A percentile compares a stretch with the other conserved stretches of the same genome.
phyloP scores from a whole-genome alignment of 345 rosid species.

The Noccaea caerulescens region DNA sequence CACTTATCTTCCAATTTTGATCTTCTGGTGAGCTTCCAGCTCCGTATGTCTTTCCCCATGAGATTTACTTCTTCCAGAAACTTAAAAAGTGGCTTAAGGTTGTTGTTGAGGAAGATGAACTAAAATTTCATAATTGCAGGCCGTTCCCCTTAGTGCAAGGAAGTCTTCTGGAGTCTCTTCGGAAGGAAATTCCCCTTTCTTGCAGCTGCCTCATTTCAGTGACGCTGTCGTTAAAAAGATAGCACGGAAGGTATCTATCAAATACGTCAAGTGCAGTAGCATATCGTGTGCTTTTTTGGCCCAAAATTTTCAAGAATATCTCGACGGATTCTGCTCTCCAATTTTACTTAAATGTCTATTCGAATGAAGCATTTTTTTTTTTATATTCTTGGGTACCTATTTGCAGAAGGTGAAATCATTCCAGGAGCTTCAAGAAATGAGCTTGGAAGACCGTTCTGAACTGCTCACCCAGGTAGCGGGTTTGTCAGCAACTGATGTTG shows the following conservation, averaged over 20 bases:
- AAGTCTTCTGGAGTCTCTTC: slow-evolving; percentile 84
- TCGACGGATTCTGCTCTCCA: slow-evolving; percentile 20
- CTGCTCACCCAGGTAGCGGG: slow-evolving; percentile 80
- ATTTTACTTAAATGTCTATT: slow-evolving; percentile 15
- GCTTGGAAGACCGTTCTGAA: slow-evolving; percentile 69
- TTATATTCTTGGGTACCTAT: neutral
- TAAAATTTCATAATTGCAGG: slow-evolving; percentile 52
- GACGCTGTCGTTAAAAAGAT: slow-evolving; percentile 83
- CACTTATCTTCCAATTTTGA: slow-evolving; percentile 16
- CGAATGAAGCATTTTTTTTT: slow-evolving; percentile 1
- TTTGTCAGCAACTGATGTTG: slow-evolving; percentile 65
- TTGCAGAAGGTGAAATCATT: slow-evolving; percentile 92
- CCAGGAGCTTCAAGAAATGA: slow-evolving; percentile 82
- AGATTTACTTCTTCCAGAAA: slow-evolving; percentile 10
- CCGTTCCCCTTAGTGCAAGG: slow-evolving; percentile 96
- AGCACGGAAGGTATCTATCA: slow-evolving; percentile 75
- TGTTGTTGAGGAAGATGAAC: slow-evolving; percentile 24
- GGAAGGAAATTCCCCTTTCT: slow-evolving; percentile 89
- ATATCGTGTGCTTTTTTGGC: slow-evolving; percentile 20
- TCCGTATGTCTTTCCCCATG: slow-evolving; percentile 14
- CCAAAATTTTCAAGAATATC: neutral
- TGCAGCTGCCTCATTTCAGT: slow-evolving; percentile 93
- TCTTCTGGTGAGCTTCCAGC: slow-evolving; percentile 12
- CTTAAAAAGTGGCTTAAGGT: slow-evolving; percentile 24
- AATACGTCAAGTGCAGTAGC: slow-evolving; percentile 20